These are phyloP conservation scores for Candolleomyces aberdarensis DNA, from an alignment of 768 basidiomycete species.

Conservation along the genomic window DNA sequence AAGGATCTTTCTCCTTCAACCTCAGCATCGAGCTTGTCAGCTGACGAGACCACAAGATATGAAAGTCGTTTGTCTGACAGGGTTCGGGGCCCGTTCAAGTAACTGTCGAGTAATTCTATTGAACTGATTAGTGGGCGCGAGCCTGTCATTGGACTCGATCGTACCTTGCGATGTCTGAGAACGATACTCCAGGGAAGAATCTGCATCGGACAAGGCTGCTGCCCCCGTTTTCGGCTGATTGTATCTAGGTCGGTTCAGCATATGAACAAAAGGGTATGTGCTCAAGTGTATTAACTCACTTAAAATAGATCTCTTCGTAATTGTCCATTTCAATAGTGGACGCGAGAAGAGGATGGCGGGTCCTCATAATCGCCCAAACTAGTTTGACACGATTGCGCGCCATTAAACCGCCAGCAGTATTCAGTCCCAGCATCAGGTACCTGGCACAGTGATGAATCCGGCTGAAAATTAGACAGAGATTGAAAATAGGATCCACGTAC, in stretches of 20 bases:
- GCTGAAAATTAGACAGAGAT: neutral
- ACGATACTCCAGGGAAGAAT: slow-evolving; percentile 46
- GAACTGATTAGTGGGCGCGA: neutral
- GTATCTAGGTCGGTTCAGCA: no score
- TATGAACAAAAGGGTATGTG: neutral
- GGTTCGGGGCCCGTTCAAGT: slow-evolving; percentile 76
- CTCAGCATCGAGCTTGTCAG: slow-evolving; percentile 3
- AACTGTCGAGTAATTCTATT: slow-evolving; percentile 59
- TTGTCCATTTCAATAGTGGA: slow-evolving; percentile 55
- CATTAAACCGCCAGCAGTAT: slow-evolving; percentile 41
- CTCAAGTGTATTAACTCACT: slow-evolving; percentile 39
- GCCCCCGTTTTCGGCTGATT: slow-evolving; percentile 35
- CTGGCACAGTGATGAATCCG: slow-evolving; percentile 31
- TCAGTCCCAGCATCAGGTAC: slow-evolving; percentile 77
- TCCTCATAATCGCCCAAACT: slow-evolving; percentile 71
- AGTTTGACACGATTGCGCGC: slow-evolving; percentile 45
- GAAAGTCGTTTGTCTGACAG: slow-evolving; percentile 67
- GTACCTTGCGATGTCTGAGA: slow-evolving; percentile 53
- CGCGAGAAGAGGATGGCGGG: slow-evolving; percentile 71
- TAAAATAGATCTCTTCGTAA: slow-evolving; percentile 65
- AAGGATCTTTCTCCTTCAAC: slow-evolving; percentile 30
- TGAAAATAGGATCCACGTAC: slow-evolving; percentile 35
- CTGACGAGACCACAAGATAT: slow-evolving; percentile 49
- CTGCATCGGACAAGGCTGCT: slow-evolving; percentile 47
- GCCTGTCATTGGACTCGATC: slow-evolving; percentile 9